Conservation (phyloP, 2,329 filamentous ascomycete species). For the Penicillium sp. region DNA sequence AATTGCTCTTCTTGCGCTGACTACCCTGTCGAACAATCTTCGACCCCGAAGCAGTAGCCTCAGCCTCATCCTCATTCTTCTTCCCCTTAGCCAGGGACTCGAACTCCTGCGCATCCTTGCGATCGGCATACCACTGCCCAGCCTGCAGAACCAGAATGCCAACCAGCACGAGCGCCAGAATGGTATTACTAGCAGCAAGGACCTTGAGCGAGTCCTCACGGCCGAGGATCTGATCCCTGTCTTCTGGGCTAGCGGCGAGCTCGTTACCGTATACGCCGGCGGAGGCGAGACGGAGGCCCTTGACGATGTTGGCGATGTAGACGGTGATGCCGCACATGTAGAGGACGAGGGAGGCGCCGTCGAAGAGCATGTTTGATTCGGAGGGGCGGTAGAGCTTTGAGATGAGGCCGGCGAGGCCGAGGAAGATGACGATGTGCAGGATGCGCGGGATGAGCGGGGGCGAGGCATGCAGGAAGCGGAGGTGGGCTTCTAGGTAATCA, state of each 20-base stretch:
- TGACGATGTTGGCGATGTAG: conserved; percentile 94
- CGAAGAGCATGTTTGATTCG: conserved; percentile 94
- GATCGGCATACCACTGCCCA: conserved; percentile 97
- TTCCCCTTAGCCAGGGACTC: conserved; percentile 48
- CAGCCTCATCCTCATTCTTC: conserved; percentile 35
- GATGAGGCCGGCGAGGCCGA: conserved; percentile 84
- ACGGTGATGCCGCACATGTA: conserved; percentile 85
- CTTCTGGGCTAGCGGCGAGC: conserved; percentile 38
- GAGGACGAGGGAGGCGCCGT: conserved; percentile 64
- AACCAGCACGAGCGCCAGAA: conserved; percentile 83
- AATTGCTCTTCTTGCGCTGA: conserved; percentile 27
- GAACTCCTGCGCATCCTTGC: conserved; percentile 79
- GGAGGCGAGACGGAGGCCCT: conserved; percentile 79
- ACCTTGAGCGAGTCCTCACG: conserved; percentile 88
- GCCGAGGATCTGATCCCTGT: conserved; percentile 64
- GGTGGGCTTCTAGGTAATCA: conserved; percentile 79
- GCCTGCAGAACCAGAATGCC: conserved; percentile 90
- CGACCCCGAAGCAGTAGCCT: conserved; percentile 8
- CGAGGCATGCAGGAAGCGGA: conserved; percentile 83
- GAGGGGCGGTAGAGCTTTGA: conserved; percentile 90
- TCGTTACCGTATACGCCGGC: conserved; percentile 60
- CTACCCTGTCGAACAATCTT: conserved; percentile 17
- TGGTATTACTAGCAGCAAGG: conserved; percentile 89
- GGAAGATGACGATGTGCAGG: conserved; percentile 84
- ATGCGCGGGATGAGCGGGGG: conserved; percentile 89